These are phyloP conservation scores for Auricularia sp. DNA, from an alignment of 768 basidiomycete genomes.

Conservation along the genomic window DNA sequence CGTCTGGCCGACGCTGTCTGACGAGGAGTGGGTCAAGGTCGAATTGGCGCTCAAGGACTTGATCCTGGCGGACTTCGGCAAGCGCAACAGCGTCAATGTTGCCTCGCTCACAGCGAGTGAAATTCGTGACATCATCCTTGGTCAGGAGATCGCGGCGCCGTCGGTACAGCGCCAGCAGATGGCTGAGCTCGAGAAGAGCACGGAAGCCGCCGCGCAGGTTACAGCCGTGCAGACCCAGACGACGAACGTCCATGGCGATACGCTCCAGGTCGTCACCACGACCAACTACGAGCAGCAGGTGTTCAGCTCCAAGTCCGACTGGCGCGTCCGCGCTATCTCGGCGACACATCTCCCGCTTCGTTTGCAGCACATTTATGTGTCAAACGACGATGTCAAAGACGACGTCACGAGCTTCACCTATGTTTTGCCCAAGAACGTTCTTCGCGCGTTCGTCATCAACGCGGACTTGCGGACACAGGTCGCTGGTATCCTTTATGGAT, in stretches of 20 bases:
- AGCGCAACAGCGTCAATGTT: conserved; percentile 97
- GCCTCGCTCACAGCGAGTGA: conserved; percentile 94
- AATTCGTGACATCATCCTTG: conserved; percentile 95
- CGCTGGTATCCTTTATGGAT: conserved; percentile 87
- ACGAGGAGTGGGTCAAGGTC: conserved; percentile 98
- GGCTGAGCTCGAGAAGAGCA: conserved; percentile 96
- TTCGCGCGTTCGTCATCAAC: conserved; percentile 86
- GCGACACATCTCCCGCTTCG: conserved; percentile 93
- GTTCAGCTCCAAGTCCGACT: conserved; percentile 99
- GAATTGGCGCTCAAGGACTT: conserved; percentile 98
- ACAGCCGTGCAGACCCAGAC: conserved; percentile 97
- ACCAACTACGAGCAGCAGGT: conserved; percentile 97
- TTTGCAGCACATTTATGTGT: conserved; percentile 96
- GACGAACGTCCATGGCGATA: conserved; percentile 94
- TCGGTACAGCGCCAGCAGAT: conserved; percentile 97
- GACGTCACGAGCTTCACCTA: conserved; percentile 92
- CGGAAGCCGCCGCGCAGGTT: conserved; percentile 88
- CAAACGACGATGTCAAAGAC: conserved; percentile 98
- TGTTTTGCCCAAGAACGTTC: conserved; percentile 92
- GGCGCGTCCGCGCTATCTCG: conserved; percentile 97
- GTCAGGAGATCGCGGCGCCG: conserved; percentile 95
- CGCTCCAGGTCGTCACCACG: conserved; percentile 90
- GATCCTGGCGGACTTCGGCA: conserved; percentile 95
- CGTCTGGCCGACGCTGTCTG: conserved; percentile 87
- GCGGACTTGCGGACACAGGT: conserved; percentile 95